Conservation (phyloP, 2,329 filamentous ascomycete genomes). For the Penicillium sp. region DNA sequence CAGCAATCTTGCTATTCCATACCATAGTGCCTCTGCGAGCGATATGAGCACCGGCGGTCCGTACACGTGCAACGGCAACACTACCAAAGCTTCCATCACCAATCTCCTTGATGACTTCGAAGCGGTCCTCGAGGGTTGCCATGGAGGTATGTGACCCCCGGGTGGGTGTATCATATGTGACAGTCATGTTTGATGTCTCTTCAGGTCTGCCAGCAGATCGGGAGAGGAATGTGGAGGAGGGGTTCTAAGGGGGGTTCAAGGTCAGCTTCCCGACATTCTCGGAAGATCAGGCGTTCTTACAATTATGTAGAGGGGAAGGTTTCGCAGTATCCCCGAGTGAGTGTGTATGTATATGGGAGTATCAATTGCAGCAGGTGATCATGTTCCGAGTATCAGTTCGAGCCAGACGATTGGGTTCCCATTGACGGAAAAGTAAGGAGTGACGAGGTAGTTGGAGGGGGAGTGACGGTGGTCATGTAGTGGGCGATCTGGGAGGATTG, state of each 20-base stretch:
- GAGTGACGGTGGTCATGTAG: constrained; percentile 31
- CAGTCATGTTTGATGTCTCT: constrained; percentile 64
- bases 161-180: constrained; percentile 70
- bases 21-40: constrained; percentile 91
- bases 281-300: constrained; percentile 5
- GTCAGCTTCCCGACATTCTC: constrained; percentile 11
- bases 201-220: constrained; percentile 45
- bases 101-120: constrained; percentile 96
- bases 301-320: constrained; percentile 18
- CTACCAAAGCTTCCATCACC: constrained; percentile 98
- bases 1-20: constrained; percentile 45
- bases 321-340: constrained; percentile 12
- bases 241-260: not conserved
- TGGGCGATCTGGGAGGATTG: constrained; percentile 19
- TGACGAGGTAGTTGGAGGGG: constrained; percentile 28
- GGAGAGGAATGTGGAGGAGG: constrained; percentile 21
- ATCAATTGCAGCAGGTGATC: constrained; percentile 31
- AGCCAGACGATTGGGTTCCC: constrained; percentile 26
- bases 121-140: constrained; percentile 78
- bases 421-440: constrained; percentile 29
- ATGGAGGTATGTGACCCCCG: constrained; percentile 59
- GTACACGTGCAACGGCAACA: constrained; percentile 85
- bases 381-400: constrained; percentile 31
- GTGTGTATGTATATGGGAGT: constrained; percentile 15
- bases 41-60: constrained; percentile 83